Conservation (phyloP, 805 yeast genomes). For the Lachancea nothofagi region DNA sequence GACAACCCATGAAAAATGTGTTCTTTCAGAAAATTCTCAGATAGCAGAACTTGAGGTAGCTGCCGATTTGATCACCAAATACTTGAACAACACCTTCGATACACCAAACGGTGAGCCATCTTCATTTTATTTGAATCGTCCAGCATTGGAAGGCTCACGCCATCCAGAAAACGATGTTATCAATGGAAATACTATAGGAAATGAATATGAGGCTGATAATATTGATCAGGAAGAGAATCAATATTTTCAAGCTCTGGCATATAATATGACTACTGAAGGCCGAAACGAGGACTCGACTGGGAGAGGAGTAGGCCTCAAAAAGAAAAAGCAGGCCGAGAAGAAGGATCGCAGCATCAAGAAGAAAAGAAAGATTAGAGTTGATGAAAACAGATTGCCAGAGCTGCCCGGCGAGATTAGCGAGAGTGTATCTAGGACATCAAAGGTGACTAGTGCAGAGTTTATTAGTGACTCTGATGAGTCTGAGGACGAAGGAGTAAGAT, state of each 20-base stretch:
- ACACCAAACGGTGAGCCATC: slow-evolving; percentile 10
- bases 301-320: slow-evolving; percentile 1
- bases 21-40: slow-evolving; percentile 15
- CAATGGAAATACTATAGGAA: neutral
- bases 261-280: neutral
- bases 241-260: slow-evolving; percentile 3
- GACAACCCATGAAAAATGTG: slow-evolving; percentile 17
- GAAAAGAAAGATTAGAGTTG: too few species aligned
- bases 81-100: slow-evolving; percentile 24
- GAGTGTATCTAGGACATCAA: neutral
- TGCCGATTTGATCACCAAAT: slow-evolving; percentile 16
- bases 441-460: slow-evolving; percentile 26
- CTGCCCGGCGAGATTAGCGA: too few species aligned
- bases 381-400: too few species aligned
- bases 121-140: slow-evolving; percentile 16
- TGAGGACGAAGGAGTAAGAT: slow-evolving; percentile 22
- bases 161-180: neutral
- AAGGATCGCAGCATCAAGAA: neutral
- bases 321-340: neutral
- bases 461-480: slow-evolving; percentile 32
- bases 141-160: slow-evolving; percentile 3
- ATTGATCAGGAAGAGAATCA: slow-evolving; percentile 2
- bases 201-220: neutral
- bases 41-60: slow-evolving; percentile 13
- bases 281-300: neutral